These are phyloP conservation scores for Trichophyton mentagrophytes DNA, from an alignment of 2,329 filamentous ascomycete species.

Conservation along the genomic window DNA sequence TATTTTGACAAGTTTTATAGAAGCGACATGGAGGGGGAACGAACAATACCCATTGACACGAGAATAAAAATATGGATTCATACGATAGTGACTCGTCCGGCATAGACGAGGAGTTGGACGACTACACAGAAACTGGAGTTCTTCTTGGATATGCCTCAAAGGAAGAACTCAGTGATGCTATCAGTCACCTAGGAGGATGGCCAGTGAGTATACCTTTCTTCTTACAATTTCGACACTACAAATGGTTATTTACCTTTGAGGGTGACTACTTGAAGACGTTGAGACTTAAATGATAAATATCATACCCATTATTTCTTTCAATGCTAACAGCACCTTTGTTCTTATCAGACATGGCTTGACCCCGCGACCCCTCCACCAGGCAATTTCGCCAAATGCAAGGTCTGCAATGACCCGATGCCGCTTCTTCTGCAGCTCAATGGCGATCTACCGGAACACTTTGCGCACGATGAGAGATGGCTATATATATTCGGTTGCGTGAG, in stretches of 20 bases:
- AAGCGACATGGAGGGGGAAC: neutral
- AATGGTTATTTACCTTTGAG: neutral
- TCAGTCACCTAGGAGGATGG: slow-evolving; percentile 76
- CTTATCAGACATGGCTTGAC: slow-evolving; percentile 66
- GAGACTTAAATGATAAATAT: neutral
- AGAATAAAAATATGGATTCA: slow-evolving; percentile 31
- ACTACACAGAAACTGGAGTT: slow-evolving; percentile 56
- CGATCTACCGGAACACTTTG: slow-evolving; percentile 75
- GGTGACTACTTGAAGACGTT: neutral
- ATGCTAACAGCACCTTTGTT: neutral
- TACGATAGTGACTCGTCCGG: slow-evolving; percentile 82
- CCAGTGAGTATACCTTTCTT: slow-evolving; percentile 49
- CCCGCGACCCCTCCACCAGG: slow-evolving; percentile 57
- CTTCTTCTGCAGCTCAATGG: slow-evolving; percentile 83
- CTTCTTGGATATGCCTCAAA: slow-evolving; percentile 79
- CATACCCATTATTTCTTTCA: neutral
- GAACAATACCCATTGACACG: neutral
- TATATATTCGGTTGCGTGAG: slow-evolving; percentile 75
- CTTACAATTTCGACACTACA: neutral
- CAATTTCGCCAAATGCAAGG: slow-evolving; percentile 67
- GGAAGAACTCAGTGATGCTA: slow-evolving; percentile 64
- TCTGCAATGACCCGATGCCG: slow-evolving; percentile 72
- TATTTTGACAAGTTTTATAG: neutral
- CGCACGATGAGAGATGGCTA: slow-evolving; percentile 71
- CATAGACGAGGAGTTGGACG: slow-evolving; percentile 41